These are phyloP conservation scores for Blastomyces emzantsi DNA, from an alignment of 2,329 filamentous ascomycete species.

Conservation along the genomic window DNA sequence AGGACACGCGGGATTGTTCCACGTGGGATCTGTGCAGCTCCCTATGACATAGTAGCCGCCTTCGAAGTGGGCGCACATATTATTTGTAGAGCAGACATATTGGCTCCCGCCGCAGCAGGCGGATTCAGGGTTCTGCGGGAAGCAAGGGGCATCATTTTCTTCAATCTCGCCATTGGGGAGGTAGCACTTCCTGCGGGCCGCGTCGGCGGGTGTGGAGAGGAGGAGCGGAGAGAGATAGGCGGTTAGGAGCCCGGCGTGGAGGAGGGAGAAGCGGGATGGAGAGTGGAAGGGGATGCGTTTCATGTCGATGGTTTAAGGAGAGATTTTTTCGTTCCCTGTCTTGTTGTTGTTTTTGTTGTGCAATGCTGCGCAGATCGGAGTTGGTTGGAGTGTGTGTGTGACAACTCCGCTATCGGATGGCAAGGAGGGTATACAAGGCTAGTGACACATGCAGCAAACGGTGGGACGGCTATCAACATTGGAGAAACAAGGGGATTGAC, in stretches of 20 bases:
- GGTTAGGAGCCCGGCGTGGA: not conserved
- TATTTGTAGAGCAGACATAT: constrained; percentile 10
- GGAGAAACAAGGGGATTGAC: not conserved
- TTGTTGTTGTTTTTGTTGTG: not conserved
- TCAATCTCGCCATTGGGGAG: constrained; percentile 7
- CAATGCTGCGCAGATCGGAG: not conserved
- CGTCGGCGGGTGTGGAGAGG: not conserved
- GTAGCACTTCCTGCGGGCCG: constrained; percentile 2
- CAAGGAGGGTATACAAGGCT: not conserved
- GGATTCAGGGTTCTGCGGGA: constrained; percentile 10
- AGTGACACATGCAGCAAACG: not conserved
- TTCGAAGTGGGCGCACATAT: constrained; percentile 9
- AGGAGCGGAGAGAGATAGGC: not conserved
- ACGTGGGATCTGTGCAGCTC: constrained; percentile 8
- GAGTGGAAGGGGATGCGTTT: not conserved
- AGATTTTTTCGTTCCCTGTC: not conserved
- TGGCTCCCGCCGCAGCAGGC: constrained; percentile 9
- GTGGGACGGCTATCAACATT: not conserved
- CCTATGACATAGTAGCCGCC: constrained; percentile 8
- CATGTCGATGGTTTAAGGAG: not conserved
- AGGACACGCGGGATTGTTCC: constrained; percentile 9
- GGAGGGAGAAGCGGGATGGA: not conserved
- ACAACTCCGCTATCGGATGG: not conserved
- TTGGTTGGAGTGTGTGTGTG: not conserved
- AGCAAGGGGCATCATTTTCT: constrained; percentile 6